Conservation (phyloP, 192 early-diverging fungal species). For the Backusella morwellensis region DNA sequence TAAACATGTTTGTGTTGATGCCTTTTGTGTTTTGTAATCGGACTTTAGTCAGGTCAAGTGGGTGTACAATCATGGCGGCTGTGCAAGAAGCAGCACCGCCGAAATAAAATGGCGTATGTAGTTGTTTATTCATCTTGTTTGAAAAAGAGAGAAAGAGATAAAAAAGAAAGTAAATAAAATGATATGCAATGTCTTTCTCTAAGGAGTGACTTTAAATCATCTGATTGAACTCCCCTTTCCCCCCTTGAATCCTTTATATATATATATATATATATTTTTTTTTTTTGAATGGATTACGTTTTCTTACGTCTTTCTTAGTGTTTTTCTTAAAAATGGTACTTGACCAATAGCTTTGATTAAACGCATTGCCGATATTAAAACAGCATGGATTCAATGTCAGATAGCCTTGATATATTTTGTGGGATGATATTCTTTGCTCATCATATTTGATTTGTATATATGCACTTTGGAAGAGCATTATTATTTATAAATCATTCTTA, state of each 20-base stretch:
- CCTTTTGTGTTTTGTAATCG: slow-evolving; percentile 85
- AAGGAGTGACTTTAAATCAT: background rate
- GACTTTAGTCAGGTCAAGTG: slow-evolving; percentile 88
- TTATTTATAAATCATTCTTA: too few relatives aligned
- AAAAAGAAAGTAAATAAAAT: background rate
- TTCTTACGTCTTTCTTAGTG: background rate
- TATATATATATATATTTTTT: background rate
- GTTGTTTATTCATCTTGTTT: background rate
- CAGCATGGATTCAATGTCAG: background rate
- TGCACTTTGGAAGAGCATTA: too few relatives aligned
- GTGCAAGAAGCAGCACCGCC: slow-evolving; percentile 53
- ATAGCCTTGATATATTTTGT: background rate
- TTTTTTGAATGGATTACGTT: background rate
- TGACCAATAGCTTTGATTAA: background rate
- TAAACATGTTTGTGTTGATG: slow-evolving; percentile 56
- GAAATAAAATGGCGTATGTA: slow-evolving; percentile 28
- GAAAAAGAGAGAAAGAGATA: background rate
- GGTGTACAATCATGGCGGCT: slow-evolving; percentile 69
- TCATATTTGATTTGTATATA: too few relatives aligned
- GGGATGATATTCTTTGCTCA: too few relatives aligned
- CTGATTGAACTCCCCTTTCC: background rate
- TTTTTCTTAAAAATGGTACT: background rate
- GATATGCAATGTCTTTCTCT: background rate
- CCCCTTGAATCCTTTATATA: background rate
- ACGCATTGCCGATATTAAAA: background rate